These are phyloP conservation scores for Cucurbita pepo DNA, from an alignment of 306 rosid genomes.

Conservation along the genomic window DNA sequence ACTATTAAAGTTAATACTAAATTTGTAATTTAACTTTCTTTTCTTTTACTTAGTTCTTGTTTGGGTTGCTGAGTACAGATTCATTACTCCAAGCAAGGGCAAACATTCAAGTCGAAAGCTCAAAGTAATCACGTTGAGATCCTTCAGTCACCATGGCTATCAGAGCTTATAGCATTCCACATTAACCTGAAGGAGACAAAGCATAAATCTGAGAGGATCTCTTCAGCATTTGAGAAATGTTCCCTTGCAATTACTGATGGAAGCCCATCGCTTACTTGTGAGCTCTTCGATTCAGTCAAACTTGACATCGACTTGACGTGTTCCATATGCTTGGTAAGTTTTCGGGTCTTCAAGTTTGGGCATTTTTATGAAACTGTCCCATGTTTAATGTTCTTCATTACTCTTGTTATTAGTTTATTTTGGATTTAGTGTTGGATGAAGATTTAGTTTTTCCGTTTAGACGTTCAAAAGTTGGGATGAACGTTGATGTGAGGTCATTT, in stretches of 20 bases:
- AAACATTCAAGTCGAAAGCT: slow-evolving; percentile 62
- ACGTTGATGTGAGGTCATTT: not conserved
- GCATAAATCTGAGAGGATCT: slow-evolving; percentile 18
- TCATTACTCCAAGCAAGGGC: slow-evolving; percentile 92
- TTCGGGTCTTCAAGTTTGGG: not conserved
- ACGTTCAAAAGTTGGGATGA: not conserved
- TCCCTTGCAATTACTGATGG: slow-evolving; percentile 49
- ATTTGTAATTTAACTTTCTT: not conserved
- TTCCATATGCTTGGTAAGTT: slow-evolving; percentile 88
- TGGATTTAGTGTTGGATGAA: not conserved
- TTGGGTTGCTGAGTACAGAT: slow-evolving; percentile 29
- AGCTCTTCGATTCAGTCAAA: slow-evolving; percentile 67
- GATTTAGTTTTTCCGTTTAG: not conserved
- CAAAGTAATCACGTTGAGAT: slow-evolving; percentile 76
- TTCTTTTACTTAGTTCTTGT: not conserved
- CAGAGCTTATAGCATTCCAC: slow-evolving; percentile 89
- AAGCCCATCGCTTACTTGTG: slow-evolving; percentile 71
- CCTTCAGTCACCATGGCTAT: slow-evolving; percentile 95
- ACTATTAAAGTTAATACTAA: not conserved
- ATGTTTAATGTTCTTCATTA: not conserved
- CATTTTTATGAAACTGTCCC: not conserved
- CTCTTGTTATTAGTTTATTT: not conserved
- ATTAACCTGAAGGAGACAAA: slow-evolving; percentile 64
- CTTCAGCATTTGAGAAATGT: slow-evolving; percentile 53
- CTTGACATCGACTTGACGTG: slow-evolving; percentile 76